Evolutionary conservation across 768 basidiomycete genomes (phyloP).

Genomic region (Coprinellus aureogranulatus): DNA sequence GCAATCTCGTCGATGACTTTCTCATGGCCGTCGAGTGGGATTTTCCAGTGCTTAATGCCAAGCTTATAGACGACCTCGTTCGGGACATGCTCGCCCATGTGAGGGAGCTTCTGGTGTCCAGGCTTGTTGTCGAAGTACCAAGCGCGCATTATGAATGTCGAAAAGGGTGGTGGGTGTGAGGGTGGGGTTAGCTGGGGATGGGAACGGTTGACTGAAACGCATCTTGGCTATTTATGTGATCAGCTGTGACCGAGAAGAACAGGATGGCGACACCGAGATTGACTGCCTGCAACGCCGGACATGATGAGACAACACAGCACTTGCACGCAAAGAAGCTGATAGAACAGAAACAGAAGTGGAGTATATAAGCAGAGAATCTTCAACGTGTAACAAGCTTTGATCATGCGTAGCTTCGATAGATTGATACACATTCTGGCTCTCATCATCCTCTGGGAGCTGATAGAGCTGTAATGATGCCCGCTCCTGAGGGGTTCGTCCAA

Average conservation of each 20-base stretch:
- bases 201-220: not conserved
- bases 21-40: conserved; percentile 63
- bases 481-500: too few species aligned
- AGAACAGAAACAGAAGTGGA: too few species aligned
- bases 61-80: conserved; percentile 47
- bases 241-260: too few species aligned
- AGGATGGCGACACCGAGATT: too few species aligned
- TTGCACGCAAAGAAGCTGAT: not conserved
- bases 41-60: conserved; percentile 64
- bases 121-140: conserved; percentile 70
- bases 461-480: too few species aligned
- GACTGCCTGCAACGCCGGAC: too few species aligned
- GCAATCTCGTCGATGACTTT: conserved; percentile 60
- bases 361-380: too few species aligned
- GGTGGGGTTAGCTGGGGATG: not conserved
- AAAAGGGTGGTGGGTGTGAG: not conserved
- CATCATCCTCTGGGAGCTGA: too few species aligned
- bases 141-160: conserved; percentile 60
- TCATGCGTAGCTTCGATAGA: not conserved
- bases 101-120: conserved; percentile 77
- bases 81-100: conserved; percentile 67
- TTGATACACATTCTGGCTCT: not conserved
- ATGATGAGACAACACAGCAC: too few species aligned
- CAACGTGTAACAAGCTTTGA: not conserved
- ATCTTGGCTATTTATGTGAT: not conserved